Evolutionary conservation across 1,284 basidiomycete species (phyloP), one percentile per base, ranked within the genome.

Genomic region (Cryptococcus amylolentus): DNA sequence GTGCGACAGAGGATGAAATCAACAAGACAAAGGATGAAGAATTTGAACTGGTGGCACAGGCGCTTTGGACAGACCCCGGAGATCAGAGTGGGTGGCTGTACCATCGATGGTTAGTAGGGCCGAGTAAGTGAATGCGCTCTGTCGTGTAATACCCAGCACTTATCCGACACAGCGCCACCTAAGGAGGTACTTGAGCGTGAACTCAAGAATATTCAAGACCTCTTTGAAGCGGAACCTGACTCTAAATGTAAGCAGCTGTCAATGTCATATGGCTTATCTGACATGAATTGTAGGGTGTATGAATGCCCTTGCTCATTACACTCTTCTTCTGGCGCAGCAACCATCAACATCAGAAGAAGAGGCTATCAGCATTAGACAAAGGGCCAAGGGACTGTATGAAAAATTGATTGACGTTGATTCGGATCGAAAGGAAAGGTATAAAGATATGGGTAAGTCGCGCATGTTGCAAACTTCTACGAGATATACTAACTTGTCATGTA

Each of bases 71-170:
- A 0, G 95, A 98, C 72, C 96, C 96, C 1, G 84, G 85, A 49
- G 96, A 98, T 75, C 93, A 97, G 75, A 93, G 90, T 59, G 91
- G 91, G 0, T 99, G 96, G 96, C 85, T 98, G 54, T 98, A 98
- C 74, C 96, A 98, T 70, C 84, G 91, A 16, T 98, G 95, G 94
- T 82, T 99, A 0, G 82, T 98, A 49, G 90, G 89, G 26, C 72
- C 82, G 56, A 85, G 90, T 87, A 65, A 62, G 80, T 64, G 9
- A 23, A 37, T 23, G 27, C 51, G 23, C 49, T 52, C 18, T 53
- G 40, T 52, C 42, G 41, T 45, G 10, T 16, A 10, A 10, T 35
- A 35, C 9, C 9, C 1, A 10, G 31, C 10, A 10, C 31, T 35
- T 3, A 35, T 35, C 6, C 10, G n/a, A 9, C 41, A 49, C 62